phyloP scores from a whole-genome alignment of 179 eudicot genomes.

The Gypsophila paniculata region DNA sequence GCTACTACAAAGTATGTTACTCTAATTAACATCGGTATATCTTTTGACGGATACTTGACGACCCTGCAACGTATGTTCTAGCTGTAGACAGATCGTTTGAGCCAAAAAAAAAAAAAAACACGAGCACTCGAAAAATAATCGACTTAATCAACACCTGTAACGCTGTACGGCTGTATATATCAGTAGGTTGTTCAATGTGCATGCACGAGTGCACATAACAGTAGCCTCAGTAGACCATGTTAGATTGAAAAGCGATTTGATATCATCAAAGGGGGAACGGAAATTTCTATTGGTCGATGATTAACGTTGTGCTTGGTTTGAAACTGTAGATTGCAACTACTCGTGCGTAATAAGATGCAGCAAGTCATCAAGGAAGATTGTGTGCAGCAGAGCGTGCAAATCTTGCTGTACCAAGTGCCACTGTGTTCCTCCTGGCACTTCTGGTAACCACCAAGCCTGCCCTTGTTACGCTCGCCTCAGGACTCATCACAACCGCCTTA shows the following conservation, averaged over 20 bases:
- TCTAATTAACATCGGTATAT: background rate
- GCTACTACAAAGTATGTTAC: background rate
- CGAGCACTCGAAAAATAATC: no score
- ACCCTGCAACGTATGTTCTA: background rate
- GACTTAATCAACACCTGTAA: no score
- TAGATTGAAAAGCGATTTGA: no score
- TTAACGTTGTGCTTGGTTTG: background rate
- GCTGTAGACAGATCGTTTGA: no score
- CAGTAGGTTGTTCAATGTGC: background rate
- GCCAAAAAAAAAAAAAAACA: no score
- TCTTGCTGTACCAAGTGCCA: conserved; percentile 52
- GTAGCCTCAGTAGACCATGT: background rate
- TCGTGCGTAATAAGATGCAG: conserved; percentile 56
- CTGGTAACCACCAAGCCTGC: conserved; percentile 48
- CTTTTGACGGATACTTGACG: background rate
- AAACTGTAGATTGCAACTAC: conserved; percentile 1
- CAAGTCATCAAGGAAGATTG: conserved; percentile 49
- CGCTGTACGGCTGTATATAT: no score
- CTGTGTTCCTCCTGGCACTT: conserved; percentile 66
- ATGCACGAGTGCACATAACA: background rate
- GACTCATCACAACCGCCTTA: conserved; percentile 53
- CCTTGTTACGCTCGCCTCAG: conserved; percentile 60
- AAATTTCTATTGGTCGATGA: background rate
- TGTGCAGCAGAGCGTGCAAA: conserved; percentile 55
- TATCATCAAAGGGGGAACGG: no score